Evolutionary conservation across 2,329 filamentous ascomycete species (phyloP), one percentile per base, ranked within the genome.

Genomic region (Thermothelomyces thermophilus): DNA sequence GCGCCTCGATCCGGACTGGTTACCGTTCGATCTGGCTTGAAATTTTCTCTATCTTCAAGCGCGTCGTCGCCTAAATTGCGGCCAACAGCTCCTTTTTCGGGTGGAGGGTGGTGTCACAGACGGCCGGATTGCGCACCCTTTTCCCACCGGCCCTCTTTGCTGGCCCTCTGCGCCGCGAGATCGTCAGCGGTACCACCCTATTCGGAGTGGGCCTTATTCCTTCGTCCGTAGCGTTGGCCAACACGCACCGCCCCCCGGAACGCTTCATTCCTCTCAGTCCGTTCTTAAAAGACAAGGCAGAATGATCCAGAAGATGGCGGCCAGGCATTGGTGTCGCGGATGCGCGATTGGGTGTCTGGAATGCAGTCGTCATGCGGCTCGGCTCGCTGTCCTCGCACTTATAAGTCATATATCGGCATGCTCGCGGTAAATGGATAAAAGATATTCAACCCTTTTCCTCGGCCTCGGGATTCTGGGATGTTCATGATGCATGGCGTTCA

Each of bases 101-200:
- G 28, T 16, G 24, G 17, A 43, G 37, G 41, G 47, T 50, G 41
- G 1, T 31, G 45, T 50, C 11, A n/a, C 28, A 36, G 1, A 28
- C 22, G 31, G 36, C 39, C 34, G 20, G 37, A 35, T 19, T 31
- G 5, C 24, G 24, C 43, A 26, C 19, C 19, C 47, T 17, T 22
- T 31, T 28, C 30, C 35, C 30, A 26, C 20, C 35, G 3, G n/a
- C n/a, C n/a, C 8, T 40, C 11, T 20, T 46, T 39, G 28, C 46
- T 19, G 20, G 7, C 40, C 37, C 13, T 37, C 52, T 46, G 48
- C 35, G 54, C 52, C 52, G 47, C 52, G 47, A 17, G 19, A 35
- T 41, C 13, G 53, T 51, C 48, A 52, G 46, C 52, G 46, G 26
- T 43, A 39, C 49, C 41, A 50, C 51, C 54, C 43, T 48, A 30